Evolutionary conservation across 2,329 filamentous ascomycete genomes (phyloP), one percentile per base, ranked within the genome.

Genomic region (Diplodia scrobiculata): DNA sequence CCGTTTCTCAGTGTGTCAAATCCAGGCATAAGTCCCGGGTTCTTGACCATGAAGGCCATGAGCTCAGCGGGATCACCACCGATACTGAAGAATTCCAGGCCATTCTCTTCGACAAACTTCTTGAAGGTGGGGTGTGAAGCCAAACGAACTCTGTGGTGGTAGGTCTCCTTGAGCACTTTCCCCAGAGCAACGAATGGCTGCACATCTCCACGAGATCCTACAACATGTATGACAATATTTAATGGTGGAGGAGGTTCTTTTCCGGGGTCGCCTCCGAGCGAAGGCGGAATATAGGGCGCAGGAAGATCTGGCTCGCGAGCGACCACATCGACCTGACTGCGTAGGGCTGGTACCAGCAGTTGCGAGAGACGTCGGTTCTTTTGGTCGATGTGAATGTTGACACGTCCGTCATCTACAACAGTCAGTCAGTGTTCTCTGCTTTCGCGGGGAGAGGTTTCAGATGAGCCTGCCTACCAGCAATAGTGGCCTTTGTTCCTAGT

Each of bases 21-120:
- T 0, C 89, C 89, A 1, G 92, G 92, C 88, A 96, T 91, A 36
- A 96, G 80, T 0, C 91, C 91, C 0, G 92, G 91, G 70, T 95
- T 90, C 77, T 93, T 93, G 53, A 95, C 91, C 91, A 96, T 96
- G 72, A 94, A 96, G 2, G 91, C 91, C 81, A 83, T 83, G 47
- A 83, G 75, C 68, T 80, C 77, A 13, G 80, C 75, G 14, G 81
- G 81, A 68, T 83, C 81, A 3, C 81, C 81, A 19, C 81, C 80
- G 66, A 83, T 83, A 67, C 77, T 82, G 76, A 82, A 83, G 72
- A 83, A 83, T 65, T 83, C 81, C 36, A 83, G 69, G 1, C 81
- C 81, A 70, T 82, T 81, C 67, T 83, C 80, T 11, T 73, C 76
- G 9, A 83, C 80, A 66, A 83, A 83, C 62, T 80, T 75, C 68